Percentiles rank a stretch among this genome's conserved stretches.
These are phyloP conservation scores for Talaromyces amestolkiae DNA, from an alignment of 2,329 filamentous ascomycete species.

Conservation along the genomic window DNA sequence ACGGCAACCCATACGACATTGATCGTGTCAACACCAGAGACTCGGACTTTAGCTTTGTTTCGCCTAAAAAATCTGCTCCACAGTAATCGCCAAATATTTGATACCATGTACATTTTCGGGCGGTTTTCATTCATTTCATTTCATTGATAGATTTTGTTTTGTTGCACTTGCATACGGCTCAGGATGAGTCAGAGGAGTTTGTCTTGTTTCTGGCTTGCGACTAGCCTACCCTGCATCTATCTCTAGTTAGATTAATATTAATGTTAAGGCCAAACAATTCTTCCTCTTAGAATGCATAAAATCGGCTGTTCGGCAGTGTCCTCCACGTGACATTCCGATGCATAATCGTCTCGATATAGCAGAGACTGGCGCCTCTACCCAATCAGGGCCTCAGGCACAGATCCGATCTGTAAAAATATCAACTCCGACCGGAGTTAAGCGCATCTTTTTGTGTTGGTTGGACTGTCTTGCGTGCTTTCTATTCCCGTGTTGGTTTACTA, in stretches of 20 bases:
- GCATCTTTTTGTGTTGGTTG: background rate
- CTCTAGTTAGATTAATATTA: background rate
- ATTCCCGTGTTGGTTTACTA: background rate
- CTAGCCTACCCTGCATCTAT: background rate
- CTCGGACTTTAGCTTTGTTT: constrained; percentile 24
- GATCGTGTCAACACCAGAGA: constrained; percentile 45
- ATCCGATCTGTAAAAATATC: background rate
- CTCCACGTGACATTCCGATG: constrained; percentile 1
- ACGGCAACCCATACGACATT: constrained; percentile 46
- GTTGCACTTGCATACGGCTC: constrained; percentile 17
- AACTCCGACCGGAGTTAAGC: constrained; percentile 1
- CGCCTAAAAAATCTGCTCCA: background rate
- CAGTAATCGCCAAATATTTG: background rate
- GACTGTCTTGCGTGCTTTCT: background rate
- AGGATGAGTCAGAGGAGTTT: constrained; percentile 10
- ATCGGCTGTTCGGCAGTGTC: background rate
- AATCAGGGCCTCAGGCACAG: background rate
- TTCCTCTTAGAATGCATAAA: background rate
- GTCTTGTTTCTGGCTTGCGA: background rate
- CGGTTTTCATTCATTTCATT: background rate
- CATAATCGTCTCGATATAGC: background rate
- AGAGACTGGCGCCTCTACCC: background rate
- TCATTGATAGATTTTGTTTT: background rate
- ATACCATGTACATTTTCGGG: background rate
- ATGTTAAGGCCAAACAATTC: background rate